phyloP scores from a whole-genome alignment of 768 basidiomycete genomes.

The Auriscalpium orientale region DNA sequence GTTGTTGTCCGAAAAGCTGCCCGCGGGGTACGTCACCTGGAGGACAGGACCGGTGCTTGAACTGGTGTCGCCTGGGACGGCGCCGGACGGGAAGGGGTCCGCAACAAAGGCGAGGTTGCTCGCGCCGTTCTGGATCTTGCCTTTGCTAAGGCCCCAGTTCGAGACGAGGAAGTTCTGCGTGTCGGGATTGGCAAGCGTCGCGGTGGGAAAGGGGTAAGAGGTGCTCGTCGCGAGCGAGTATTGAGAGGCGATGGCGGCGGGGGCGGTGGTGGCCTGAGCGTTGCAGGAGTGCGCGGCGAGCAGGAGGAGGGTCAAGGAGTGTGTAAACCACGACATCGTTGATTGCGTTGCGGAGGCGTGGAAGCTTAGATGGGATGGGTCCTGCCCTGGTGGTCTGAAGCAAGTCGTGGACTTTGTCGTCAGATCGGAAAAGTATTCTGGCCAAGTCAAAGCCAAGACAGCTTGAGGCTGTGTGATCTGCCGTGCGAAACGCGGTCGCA shows the following conservation, averaged over 20 bases:
- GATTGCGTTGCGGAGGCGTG: neutral
- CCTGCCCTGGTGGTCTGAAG: neutral
- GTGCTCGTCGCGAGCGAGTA: constrained; percentile 57
- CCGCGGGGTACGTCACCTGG: constrained; percentile 55
- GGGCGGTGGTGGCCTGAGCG: neutral
- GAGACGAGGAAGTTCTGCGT: constrained; percentile 44
- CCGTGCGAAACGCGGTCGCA: too few species aligned
- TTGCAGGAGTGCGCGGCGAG: neutral
- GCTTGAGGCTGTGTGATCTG: too few species aligned
- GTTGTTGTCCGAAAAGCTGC: constrained; percentile 49
- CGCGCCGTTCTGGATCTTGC: constrained; percentile 50
- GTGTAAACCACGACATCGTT: neutral
- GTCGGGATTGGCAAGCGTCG: constrained; percentile 44
- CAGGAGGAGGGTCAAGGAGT: neutral
- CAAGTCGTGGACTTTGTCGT: neutral
- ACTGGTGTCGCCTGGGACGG: constrained; percentile 23
- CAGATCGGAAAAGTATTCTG: neutral
- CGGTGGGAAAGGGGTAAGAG: constrained; percentile 54
- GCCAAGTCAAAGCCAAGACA: too few species aligned
- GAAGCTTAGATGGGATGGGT: neutral
- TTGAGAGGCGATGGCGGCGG: constrained; percentile 32
- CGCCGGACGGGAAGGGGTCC: constrained; percentile 56
- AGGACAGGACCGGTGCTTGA: constrained; percentile 34
- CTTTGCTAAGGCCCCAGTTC: constrained; percentile 56
- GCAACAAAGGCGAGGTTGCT: constrained; percentile 52